A percentile compares a stretch with the other conserved stretches of the same genome.
These are phyloP conservation scores for Cinchona pubescens DNA, from an alignment of 257 asterid species.

Conservation along the genomic window DNA sequence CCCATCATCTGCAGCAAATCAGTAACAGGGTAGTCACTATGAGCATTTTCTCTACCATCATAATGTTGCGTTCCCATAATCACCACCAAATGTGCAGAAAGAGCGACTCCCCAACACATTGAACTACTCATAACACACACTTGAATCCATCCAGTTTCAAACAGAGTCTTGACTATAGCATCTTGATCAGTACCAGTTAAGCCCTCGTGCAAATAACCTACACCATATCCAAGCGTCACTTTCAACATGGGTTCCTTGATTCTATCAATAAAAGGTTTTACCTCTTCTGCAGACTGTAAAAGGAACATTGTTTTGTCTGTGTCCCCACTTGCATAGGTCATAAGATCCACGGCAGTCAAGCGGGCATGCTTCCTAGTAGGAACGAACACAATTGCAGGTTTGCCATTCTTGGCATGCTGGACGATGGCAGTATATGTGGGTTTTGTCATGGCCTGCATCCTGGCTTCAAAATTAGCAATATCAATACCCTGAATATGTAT, in stretches of 20 bases:
- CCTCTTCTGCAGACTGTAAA: conserved; percentile 27
- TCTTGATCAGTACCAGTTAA: conserved; percentile 38
- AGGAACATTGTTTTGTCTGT: conserved; percentile 30
- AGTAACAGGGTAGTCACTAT: conserved; percentile 44
- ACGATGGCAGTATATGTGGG: conserved; percentile 43
- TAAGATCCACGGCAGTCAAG: conserved; percentile 44
- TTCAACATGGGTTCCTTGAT: conserved; percentile 35
- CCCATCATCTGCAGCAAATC: conserved; percentile 52
- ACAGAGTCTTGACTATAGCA: conserved; percentile 37
- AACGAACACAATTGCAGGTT: conserved; percentile 45
- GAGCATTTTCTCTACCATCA: conserved; percentile 43
- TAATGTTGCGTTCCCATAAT: conserved; percentile 48
- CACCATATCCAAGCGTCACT: conserved; percentile 35
- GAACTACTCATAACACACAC: conserved; percentile 44
- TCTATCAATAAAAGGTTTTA: conserved; percentile 35
- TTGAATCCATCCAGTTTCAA: conserved; percentile 44
- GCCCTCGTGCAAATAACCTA: conserved; percentile 48
- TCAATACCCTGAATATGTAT: conserved; percentile 49
- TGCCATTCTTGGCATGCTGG: conserved; percentile 39
- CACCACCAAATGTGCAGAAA: conserved; percentile 44
- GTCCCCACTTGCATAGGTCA: conserved; percentile 36
- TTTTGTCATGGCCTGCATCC: conserved; percentile 51
- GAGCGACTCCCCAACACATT: conserved; percentile 46
- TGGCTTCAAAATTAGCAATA: conserved; percentile 42
- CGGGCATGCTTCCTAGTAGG: conserved; percentile 51